These are phyloP conservation scores for Pseudocercospora macadamiae DNA, from an alignment of 2,329 filamentous ascomycete genomes.

Conservation along the genomic window DNA sequence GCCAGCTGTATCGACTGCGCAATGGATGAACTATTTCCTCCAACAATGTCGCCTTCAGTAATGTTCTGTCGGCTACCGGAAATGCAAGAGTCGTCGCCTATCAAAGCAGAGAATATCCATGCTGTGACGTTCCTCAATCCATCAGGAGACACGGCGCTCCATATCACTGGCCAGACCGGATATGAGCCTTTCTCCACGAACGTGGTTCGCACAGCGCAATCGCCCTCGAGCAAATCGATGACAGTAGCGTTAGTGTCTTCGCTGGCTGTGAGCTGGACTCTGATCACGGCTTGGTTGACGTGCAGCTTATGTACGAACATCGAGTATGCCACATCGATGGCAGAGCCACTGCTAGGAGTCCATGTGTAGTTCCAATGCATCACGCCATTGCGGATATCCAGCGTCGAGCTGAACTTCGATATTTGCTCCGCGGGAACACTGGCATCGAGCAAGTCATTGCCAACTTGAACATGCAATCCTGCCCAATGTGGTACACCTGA, in stretches of 20 bases:
- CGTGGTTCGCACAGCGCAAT: conserved; percentile 66
- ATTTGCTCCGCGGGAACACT: conserved; percentile 62
- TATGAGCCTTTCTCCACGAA: conserved; percentile 61
- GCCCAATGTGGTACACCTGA: conserved; percentile 72
- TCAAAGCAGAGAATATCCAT: conserved; percentile 58
- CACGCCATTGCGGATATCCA: conserved; percentile 66
- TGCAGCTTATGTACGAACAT: conserved; percentile 67
- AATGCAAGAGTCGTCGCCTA: conserved; percentile 44
- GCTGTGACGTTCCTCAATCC: conserved; percentile 66
- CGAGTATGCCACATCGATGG: conserved; percentile 65
- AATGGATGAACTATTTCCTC: conserved; percentile 64
- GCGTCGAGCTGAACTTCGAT: conserved; percentile 61
- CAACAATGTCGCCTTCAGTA: conserved; percentile 52
- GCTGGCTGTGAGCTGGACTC: conserved; percentile 61
- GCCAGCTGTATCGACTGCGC: conserved; percentile 61
- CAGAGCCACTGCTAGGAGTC: conserved; percentile 55
- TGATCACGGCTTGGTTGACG: conserved; percentile 64
- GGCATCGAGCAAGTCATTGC: conserved; percentile 61
- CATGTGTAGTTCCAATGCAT: conserved; percentile 69
- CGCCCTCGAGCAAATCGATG: conserved; percentile 69
- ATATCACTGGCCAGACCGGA: conserved; percentile 58
- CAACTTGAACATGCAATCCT: conserved; percentile 61
- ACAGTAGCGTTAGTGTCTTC: conserved; percentile 59
- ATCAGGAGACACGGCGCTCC: conserved; percentile 65
- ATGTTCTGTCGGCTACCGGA: conserved; percentile 49